These are phyloP conservation scores for Tricholoma furcatifolium DNA, from an alignment of 768 basidiomycete species.

Conservation along the genomic window DNA sequence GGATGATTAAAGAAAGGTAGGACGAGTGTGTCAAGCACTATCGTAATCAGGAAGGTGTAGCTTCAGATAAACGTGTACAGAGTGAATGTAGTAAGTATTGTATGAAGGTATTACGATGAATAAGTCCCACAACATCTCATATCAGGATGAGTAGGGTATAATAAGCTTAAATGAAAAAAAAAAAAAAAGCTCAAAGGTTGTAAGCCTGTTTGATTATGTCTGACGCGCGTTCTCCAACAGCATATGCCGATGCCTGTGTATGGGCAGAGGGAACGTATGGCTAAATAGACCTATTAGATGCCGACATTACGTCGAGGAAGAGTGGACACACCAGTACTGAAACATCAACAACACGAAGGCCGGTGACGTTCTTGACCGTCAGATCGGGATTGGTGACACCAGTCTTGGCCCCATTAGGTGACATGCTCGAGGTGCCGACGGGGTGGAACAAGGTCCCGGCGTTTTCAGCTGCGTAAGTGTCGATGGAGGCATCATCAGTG, in stretches of 20 bases:
- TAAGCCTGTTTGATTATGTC: constrained; percentile 12
- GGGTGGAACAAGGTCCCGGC: constrained; percentile 20
- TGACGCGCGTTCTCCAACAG: constrained; percentile 15
- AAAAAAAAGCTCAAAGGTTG: not conserved
- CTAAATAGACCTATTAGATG: constrained; percentile 6
- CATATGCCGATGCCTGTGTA: constrained; percentile 14
- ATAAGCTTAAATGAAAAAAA: no score
- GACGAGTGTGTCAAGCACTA: no score
- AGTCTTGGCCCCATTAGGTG: constrained; percentile 16
- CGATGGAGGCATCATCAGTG: constrained; percentile 19
- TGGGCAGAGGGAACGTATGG: constrained; percentile 17
- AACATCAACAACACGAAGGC: constrained; percentile 33
- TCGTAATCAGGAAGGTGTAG: no score
- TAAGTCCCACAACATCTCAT: not conserved
- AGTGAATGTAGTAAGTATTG: not conserved
- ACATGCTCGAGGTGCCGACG: constrained; percentile 27
- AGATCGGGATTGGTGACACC: constrained; percentile 34
- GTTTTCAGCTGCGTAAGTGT: constrained; percentile 21
- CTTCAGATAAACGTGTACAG: no score
- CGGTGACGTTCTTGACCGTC: constrained; percentile 26
- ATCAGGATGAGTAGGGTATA: not conserved
- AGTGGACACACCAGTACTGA: constrained; percentile 27
- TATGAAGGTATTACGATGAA: not conserved
- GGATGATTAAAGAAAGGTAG: no score
- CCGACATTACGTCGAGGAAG: not conserved